A percentile compares a stretch with the other conserved stretches of the same genome.
These are phyloP conservation scores for Penicillium ucsense DNA, from an alignment of 495 filamentous ascomycete species.

Conservation along the genomic window DNA sequence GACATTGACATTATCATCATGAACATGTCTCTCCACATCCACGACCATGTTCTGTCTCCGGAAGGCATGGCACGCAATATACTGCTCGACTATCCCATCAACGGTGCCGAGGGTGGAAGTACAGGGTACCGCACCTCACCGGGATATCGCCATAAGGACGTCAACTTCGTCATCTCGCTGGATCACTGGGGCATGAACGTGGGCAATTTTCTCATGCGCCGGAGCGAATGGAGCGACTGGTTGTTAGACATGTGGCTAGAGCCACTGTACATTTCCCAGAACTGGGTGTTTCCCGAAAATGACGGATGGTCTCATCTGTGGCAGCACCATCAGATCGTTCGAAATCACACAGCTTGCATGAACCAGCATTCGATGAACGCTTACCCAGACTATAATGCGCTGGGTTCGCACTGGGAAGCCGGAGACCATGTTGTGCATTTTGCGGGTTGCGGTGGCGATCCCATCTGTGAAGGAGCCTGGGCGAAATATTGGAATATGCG, in stretches of 20 bases:
- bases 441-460: conserved; percentile 4
- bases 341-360: conserved; percentile 2
- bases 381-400: conserved; percentile 4
- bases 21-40: conserved; percentile 5
- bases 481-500: conserved; percentile 5
- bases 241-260: conserved; percentile 9
- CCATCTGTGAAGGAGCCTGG: conserved; percentile 1
- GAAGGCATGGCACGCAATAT: conserved; percentile 1
- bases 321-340: conserved; percentile 5
- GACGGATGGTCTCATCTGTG: conserved; percentile 9
- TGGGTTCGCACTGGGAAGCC: conserved; percentile 3
- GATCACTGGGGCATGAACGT: conserved; percentile 8
- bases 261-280: conserved; percentile 7
- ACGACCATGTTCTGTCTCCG: conserved; percentile 4
- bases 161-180: conserved; percentile 10
- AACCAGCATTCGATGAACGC: conserved; percentile 6
- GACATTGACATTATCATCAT: conserved; percentile 6
- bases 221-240: conserved; percentile 7
- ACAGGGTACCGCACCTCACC: conserved; percentile 4
- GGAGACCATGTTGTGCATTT: conserved; percentile 7
- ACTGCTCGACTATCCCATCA: conserved; percentile 1
- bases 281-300: conserved; percentile 8
- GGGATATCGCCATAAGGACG: conserved; percentile 5
- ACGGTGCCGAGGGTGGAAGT: conserved; percentile 1
- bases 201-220: conserved; percentile 9